Conservation (phyloP, 2,329 filamentous ascomycete genomes). For the Alternaria gansuensis region DNA sequence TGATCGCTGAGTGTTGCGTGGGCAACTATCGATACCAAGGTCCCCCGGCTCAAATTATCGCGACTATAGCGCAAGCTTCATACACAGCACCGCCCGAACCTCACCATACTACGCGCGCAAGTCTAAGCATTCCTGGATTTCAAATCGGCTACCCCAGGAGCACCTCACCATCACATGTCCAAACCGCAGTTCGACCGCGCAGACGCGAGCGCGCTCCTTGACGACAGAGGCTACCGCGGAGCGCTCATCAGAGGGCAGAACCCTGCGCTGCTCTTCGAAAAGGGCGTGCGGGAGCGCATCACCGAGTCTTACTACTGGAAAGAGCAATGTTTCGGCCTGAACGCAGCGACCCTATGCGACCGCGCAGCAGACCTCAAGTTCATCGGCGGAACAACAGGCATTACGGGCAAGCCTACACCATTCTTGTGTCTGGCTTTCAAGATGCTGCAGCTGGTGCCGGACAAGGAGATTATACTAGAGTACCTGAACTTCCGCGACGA, state of each 20-base stretch:
- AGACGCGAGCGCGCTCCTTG: constrained; percentile 79
- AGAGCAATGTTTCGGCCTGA: constrained; percentile 96
- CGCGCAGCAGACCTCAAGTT: constrained; percentile 85
- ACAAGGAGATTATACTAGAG: constrained; percentile 78
- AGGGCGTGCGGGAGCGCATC: constrained; percentile 93
- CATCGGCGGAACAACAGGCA: constrained; percentile 87
- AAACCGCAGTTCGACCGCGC: constrained; percentile 70
- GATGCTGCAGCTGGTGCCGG: constrained; percentile 85
- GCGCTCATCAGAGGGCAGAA: constrained; percentile 87
- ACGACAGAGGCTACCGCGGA: constrained; percentile 84
- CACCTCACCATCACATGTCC: constrained; percentile 27
- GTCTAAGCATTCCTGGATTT: background rate
- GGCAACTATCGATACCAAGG: constrained; percentile 44
- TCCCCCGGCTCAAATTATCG: constrained; percentile 26
- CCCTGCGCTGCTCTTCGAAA: constrained; percentile 94
- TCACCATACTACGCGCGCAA: background rate
- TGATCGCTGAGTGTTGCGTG: constrained; percentile 21
- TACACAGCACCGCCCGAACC: constrained; percentile 3
- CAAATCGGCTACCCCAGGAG: background rate
- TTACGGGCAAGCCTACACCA: constrained; percentile 84
- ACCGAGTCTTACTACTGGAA: constrained; percentile 98
- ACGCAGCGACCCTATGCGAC: constrained; percentile 81
- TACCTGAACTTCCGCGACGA: constrained; percentile 71
- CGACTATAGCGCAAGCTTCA: constrained; percentile 14
- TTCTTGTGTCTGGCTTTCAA: constrained; percentile 97